Evolutionary conservation across 306 rosid genomes (phyloP).

Genomic region (Sechiopsis laciniata): DNA sequence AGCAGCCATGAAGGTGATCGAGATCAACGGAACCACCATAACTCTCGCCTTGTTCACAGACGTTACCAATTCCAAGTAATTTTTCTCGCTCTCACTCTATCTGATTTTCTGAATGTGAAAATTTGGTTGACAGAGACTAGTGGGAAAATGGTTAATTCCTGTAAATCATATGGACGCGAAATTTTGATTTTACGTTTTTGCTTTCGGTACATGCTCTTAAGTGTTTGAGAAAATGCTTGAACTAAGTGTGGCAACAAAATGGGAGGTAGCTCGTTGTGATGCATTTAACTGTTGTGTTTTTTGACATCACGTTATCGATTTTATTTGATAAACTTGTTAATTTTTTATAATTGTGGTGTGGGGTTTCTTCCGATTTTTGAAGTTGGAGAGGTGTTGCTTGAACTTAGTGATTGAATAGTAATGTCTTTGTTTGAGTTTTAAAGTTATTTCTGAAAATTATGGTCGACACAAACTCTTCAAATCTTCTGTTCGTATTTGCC

Average conservation of each 20-base stretch:
- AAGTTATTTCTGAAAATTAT: background rate
- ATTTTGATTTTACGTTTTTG: background rate
- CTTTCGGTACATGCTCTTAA: background rate
- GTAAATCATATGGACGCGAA: background rate
- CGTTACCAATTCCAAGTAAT: slow-evolving; percentile 69
- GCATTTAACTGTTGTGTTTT: background rate
- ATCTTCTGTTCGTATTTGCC: too few species aligned
- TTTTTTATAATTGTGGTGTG: background rate
- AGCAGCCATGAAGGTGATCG: slow-evolving; percentile 54
- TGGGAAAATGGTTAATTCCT: background rate
- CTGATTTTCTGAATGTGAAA: background rate
- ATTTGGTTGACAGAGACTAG: background rate
- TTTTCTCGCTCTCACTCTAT: slow-evolving; percentile 18
- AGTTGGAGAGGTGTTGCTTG: background rate
- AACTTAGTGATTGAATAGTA: too few species aligned
- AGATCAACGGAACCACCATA: slow-evolving; percentile 47
- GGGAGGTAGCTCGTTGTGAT: background rate
- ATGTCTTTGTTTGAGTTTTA: too few species aligned
- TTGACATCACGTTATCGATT: background rate
- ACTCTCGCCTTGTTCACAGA: slow-evolving; percentile 59
- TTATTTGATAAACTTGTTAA: background rate
- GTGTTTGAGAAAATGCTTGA: slow-evolving; percentile 13
- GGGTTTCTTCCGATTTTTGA: slow-evolving; percentile 9
- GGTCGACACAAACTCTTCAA: too few species aligned
- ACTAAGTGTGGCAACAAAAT: background rate